phyloP scores from a whole-genome alignment of 345 rosid genomes.

The Salix brachista region DNA sequence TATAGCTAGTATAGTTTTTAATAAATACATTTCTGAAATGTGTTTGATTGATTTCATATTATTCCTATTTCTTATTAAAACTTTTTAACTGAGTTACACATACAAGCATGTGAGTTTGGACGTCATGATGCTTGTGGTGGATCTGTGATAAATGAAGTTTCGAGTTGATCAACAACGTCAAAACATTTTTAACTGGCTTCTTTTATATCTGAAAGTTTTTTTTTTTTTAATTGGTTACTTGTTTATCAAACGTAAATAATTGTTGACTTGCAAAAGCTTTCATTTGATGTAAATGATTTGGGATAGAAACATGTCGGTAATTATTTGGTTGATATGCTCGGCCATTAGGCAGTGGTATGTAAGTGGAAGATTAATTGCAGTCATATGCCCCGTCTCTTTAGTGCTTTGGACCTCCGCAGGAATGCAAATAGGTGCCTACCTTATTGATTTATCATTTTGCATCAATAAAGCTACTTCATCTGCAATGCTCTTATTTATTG shows the following conservation, averaged over 20 bases:
- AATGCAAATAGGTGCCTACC: neutral
- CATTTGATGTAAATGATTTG: neutral
- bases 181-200: neutral
- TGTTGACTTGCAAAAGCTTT: neutral
- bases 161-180: neutral
- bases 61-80: neutral
- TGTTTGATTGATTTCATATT: constrained; percentile 4
- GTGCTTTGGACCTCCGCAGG: neutral
- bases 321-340: neutral
- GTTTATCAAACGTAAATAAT: neutral
- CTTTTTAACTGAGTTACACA: neutral
- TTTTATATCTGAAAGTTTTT: neutral
- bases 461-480: neutral
- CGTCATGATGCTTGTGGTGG: neutral
- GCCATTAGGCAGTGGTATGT: neutral
- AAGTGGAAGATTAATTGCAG: neutral
- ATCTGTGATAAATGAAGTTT: neutral
- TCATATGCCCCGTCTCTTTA: neutral
- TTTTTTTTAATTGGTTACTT: neutral
- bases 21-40: neutral
- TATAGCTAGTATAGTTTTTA: constrained; percentile 1
- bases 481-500: neutral
- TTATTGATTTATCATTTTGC: neutral
- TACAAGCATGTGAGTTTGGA: neutral
- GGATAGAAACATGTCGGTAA: neutral